A percentile compares a stretch with the other conserved stretches of the same genome.
Conservation (phyloP, 371 early-diverging fungal genomes). For the Zancudomyces culisetae region DNA sequence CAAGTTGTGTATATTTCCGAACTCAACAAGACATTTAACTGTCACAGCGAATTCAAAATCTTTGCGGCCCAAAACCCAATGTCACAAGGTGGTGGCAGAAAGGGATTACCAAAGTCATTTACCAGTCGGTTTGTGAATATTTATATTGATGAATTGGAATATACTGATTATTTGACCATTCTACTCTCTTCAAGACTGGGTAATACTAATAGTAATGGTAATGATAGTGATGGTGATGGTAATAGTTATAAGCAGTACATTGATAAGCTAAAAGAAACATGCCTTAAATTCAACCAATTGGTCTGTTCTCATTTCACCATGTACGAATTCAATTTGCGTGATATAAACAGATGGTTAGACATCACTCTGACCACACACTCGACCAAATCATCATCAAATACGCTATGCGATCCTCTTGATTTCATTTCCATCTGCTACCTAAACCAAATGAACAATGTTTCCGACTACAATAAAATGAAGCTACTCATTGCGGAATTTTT, state of each 20-base stretch:
- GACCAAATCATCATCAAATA: conserved; percentile 7
- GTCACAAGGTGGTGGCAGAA: conserved; percentile 93
- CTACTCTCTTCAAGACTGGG: conserved; percentile 7
- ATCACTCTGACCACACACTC: conserved; percentile 27
- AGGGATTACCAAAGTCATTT: conserved; percentile 96
- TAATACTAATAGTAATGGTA: conserved; percentile 22
- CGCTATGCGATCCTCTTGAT: conserved; percentile 37
- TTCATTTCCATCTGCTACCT: conserved; percentile 64
- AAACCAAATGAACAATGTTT: conserved; percentile 68
- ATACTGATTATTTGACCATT: conserved; percentile 61
- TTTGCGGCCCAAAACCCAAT: conserved; percentile 99
- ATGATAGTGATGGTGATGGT: conserved; percentile 3
- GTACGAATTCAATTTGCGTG: conserved; percentile 96
- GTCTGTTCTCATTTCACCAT: conserved; percentile 75
- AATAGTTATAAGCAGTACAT: no score
- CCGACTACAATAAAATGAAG: conserved; percentile 53
- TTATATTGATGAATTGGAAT: conserved; percentile 63
- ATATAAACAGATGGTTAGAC: conserved; percentile 88
- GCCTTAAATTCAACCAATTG: conserved; percentile 72
- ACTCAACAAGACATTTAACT: conserved; percentile 65
- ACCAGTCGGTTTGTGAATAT: conserved; percentile 95
- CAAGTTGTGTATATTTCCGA: conserved; percentile 89
- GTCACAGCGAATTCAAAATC: conserved; percentile 71
- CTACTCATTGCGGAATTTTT: conserved; percentile 46
- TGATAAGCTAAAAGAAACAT: conserved; percentile 28